Percentiles rank a stretch among this genome's conserved stretches.
Evolutionary conservation across 441 rosid species (phyloP).

Genomic region (Syzygium syzygioides): DNA sequence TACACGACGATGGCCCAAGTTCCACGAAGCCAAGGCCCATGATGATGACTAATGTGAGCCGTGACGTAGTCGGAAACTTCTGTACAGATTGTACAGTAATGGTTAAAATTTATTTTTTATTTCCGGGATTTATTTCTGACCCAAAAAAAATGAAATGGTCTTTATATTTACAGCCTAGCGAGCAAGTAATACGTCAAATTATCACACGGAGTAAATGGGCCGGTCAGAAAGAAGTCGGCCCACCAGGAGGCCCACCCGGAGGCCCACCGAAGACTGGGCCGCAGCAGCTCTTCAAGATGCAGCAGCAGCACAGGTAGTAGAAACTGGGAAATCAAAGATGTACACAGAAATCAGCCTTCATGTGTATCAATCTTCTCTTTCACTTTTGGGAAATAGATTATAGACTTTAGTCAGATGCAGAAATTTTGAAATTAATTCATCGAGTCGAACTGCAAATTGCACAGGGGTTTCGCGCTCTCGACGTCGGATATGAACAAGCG

Average conservation of each 20-base stretch:
- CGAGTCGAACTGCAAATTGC: too few species aligned
- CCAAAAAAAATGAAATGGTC: neutral
- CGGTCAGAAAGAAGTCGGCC: neutral
- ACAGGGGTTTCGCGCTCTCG: neutral
- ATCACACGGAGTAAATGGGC: neutral
- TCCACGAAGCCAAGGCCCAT: neutral
- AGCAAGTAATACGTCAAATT: neutral
- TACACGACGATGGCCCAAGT: neutral
- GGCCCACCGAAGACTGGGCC: neutral
- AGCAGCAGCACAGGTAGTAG: constrained; percentile 4
- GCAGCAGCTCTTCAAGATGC: constrained; percentile 6
- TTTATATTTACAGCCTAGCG: neutral
- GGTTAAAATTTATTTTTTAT: neutral
- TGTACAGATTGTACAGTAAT: neutral
- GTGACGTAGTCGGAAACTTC: too few species aligned
- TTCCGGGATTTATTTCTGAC: neutral
- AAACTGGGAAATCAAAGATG: neutral
- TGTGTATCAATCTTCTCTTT: neutral
- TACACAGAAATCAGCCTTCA: neutral
- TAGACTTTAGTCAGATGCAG: neutral
- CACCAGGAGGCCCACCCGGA: neutral
- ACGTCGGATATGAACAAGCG: neutral
- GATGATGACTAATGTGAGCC: neutral
- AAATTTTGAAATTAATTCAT: neutral
- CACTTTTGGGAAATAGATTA: neutral